A percentile compares a stretch with the other conserved stretches of the same genome.
Conservation (phyloP, 2,329 filamentous ascomycete species). For the Colletotrichum aenigma region DNA sequence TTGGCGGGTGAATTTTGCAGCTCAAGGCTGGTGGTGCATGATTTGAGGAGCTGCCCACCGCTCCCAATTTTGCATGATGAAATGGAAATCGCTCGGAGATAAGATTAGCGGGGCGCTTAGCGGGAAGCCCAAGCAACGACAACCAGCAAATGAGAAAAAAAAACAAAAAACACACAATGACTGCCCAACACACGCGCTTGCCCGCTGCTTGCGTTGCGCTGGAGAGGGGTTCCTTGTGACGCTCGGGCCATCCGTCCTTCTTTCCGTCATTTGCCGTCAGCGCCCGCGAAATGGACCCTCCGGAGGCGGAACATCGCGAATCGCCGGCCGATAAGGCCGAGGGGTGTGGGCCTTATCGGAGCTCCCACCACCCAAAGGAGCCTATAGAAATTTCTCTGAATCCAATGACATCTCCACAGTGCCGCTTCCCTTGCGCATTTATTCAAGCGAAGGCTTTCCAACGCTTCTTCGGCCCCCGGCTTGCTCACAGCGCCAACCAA, state of each 20-base stretch:
- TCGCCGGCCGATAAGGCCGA: conserved; percentile 20
- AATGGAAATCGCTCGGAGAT: conserved; percentile 33
- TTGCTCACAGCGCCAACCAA: conserved; percentile 4
- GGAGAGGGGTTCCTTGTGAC: background rate
- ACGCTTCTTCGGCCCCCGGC: background rate
- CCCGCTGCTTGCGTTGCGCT: background rate
- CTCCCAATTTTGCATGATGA: conserved; percentile 23
- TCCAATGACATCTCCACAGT: conserved; percentile 15
- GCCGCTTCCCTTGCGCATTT: conserved; percentile 10
- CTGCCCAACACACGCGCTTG: background rate
- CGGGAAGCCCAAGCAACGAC: background rate
- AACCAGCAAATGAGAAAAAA: background rate
- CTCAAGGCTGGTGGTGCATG: conserved; percentile 9
- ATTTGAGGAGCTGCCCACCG: conserved; percentile 19
- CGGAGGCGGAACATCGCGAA: conserved; percentile 11
- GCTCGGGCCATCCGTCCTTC: background rate
- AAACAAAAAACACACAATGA: background rate
- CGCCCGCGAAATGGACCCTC: background rate
- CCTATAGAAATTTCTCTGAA: conserved; percentile 23
- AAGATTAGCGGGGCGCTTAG: conserved; percentile 7
- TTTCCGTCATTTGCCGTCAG: background rate
- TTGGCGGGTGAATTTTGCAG: conserved; percentile 20
- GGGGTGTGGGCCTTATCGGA: conserved; percentile 21
- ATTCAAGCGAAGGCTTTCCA: conserved; percentile 7
- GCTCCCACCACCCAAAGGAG: conserved; percentile 4